Percentiles rank a stretch among this genome's conserved stretches.
Evolutionary conservation across 2,329 filamentous ascomycete genomes (phyloP).

Genomic region (Exophiala viscosa): DNA sequence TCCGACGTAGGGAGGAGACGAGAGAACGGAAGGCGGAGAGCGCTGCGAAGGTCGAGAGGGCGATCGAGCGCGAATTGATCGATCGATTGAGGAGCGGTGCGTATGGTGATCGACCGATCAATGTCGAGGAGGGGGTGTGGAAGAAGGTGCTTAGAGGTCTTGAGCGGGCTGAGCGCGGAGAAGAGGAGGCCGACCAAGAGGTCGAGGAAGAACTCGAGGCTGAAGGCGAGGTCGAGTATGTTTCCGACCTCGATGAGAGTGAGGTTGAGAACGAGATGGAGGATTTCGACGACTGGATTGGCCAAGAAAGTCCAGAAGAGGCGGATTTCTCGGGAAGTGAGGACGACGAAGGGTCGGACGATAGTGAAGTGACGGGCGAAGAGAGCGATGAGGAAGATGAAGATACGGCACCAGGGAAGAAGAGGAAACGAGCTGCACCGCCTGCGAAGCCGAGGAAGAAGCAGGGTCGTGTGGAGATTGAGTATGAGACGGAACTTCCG

Average conservation of each 20-base stretch:
- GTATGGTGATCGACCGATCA: constrained; percentile 90
- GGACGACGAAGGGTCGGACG: constrained; percentile 56
- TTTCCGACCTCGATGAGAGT: constrained; percentile 83
- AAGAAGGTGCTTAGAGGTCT: constrained; percentile 91
- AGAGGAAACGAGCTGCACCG: constrained; percentile 55
- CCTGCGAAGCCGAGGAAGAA: constrained; percentile 58
- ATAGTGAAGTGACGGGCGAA: constrained; percentile 55
- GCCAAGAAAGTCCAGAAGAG: constrained; percentile 59
- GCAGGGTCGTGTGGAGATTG: constrained; percentile 66
- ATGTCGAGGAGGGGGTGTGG: constrained; percentile 93
- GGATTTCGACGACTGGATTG: constrained; percentile 96
- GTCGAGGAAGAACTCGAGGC: constrained; percentile 60
- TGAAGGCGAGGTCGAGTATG: constrained; percentile 81
- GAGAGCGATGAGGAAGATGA: constrained; percentile 39
- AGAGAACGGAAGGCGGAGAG: constrained; percentile 73
- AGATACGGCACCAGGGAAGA: constrained; percentile 47
- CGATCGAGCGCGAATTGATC: constrained; percentile 91
- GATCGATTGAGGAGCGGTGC: constrained; percentile 86
- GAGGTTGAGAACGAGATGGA: constrained; percentile 71
- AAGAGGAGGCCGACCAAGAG: constrained; percentile 76
- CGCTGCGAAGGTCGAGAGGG: constrained; percentile 89
- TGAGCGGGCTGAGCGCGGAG: constrained; percentile 81
- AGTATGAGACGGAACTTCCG: constrained; percentile 70
- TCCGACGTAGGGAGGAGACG: constrained; percentile 70
- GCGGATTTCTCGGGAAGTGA: constrained; percentile 56